Base-by-base conservation (phyloP, 2,329 filamentous ascomycete species). In the Verticillium klebahnii region DNA sequence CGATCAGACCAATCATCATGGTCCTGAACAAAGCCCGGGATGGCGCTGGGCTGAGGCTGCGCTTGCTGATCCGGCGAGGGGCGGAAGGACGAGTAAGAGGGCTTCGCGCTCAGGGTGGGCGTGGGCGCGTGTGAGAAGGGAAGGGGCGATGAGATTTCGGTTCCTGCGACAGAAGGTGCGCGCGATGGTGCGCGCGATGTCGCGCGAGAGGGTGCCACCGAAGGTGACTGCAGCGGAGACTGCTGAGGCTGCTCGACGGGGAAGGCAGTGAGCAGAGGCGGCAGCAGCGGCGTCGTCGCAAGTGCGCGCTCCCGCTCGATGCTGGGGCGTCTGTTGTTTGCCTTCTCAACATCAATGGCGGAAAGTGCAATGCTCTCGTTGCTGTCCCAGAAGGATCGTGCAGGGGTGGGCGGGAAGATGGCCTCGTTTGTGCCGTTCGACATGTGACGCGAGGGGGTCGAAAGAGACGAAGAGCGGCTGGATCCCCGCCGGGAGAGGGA, bases 191-290 rank as follows among this genome's bases (percentile, higher is more conserved):
- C 81, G 14, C 76, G 71, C 6, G 72, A 64, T 1, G 76, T 73
- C 3, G 75, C 76, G 23, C 71, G 75, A 64, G 82, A 77, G n/a
- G 88, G 86, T 11, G 89, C 91, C 19, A 95, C 84, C 0, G 87
- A 89, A 0, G 93, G 93, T 0, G 92, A 96, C 74, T 96, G 92
- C 31, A 96, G 79, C n/a, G 93, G 92, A 8, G 92, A 96, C 62
- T 91, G 84, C 36, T 89, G 80, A 1, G 84, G 82, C 0, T 86
- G 82, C 52, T 85, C 75, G 55, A 79, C 75, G 37, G 82, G 77
- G 25, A 81, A 76, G 61, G 85, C 83, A 32, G 85, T 87, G 78
- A 96, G 85, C 39, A 95, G 82, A 0, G 93, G 93, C 8, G 93
- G 93, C 2, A 97, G 82, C 8, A 97, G 82, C 45, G 93, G 94